phyloP scores from a whole-genome alignment of 2,329 filamentous ascomycete species.

The Colletotrichum tamarilloi region DNA sequence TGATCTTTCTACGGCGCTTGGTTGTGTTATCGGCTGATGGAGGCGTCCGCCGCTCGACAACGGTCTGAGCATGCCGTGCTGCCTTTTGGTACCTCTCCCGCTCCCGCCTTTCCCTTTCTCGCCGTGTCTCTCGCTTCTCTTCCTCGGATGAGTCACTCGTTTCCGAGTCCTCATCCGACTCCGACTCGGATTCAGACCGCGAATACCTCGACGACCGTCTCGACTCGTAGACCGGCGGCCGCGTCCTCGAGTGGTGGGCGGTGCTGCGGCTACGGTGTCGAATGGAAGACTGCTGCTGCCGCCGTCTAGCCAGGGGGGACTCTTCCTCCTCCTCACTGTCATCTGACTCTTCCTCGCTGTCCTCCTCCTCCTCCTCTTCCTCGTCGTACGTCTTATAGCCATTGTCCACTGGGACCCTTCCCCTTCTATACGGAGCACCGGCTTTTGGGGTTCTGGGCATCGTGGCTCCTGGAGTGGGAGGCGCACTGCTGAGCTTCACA shows the following conservation, averaged over 20 bases:
- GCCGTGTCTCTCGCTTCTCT: conserved; percentile 39
- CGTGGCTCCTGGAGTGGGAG: conserved; percentile 26
- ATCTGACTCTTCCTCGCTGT: conserved; percentile 29
- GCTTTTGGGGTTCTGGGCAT: conserved; percentile 29
- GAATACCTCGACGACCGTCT: conserved; percentile 47
- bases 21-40: conserved; percentile 29
- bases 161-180: conserved; percentile 53
- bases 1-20: conserved; percentile 24
- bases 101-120: conserved; percentile 16
- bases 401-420: conserved; percentile 23
- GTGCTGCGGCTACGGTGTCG: conserved; percentile 48
- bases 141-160: conserved; percentile 48
- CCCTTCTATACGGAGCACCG: conserved; percentile 27
- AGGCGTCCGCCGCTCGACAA: conserved; percentile 34
- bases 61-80: conserved; percentile 10
- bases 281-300: conserved; percentile 34
- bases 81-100: conserved; percentile 5
- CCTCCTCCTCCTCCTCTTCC: conserved; percentile 41
- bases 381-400: conserved; percentile 18
- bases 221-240: conserved; percentile 39
- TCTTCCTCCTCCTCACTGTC: not conserved
- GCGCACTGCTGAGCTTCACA: conserved; percentile 23
- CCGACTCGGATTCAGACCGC: conserved; percentile 42
- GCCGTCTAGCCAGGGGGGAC: not conserved
- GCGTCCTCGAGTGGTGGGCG: conserved; percentile 50